Evolutionary conservation across 176 grass and related monocot species (phyloP).

Genomic region (Dendrocalamus sinicus): DNA sequence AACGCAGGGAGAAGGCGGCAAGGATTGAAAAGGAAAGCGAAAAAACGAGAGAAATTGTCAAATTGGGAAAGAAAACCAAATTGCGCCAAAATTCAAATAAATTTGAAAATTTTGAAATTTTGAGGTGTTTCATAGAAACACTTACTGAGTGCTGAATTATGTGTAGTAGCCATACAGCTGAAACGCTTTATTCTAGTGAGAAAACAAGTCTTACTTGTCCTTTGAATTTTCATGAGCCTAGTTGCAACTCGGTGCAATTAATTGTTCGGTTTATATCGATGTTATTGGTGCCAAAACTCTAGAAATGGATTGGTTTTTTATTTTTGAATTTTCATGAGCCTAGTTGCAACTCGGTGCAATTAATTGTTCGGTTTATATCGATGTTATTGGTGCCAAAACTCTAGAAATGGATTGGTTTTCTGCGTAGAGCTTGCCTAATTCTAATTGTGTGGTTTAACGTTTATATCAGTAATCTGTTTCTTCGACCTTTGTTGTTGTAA

Average conservation of each 20-base stretch:
- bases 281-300: background rate
- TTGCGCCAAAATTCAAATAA: too few species aligned
- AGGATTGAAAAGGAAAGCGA: too few species aligned
- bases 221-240: background rate
- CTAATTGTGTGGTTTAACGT: background rate
- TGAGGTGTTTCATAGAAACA: background rate
- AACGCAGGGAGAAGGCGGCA: too few species aligned
- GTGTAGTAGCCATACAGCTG: constrained; percentile 13
- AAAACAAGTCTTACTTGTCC: background rate
- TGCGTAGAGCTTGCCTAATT: constrained; percentile 1
- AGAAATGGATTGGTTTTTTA: background rate
- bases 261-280: background rate
- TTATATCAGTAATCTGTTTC: background rate
- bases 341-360: background rate
- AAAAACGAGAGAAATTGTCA: too few species aligned
- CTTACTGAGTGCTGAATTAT: constrained; percentile 5
- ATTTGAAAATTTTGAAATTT: too few species aligned
- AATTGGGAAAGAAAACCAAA: too few species aligned
- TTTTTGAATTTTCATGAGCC: background rate
- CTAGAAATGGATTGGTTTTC: background rate
- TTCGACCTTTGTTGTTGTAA: constrained; percentile 13
- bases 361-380: background rate
- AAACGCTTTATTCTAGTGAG: constrained; percentile 6
- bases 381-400: background rate
- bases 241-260: background rate